Conservation (phyloP, 805 yeast species). For the Nakazawaea wickerhamii region DNA sequence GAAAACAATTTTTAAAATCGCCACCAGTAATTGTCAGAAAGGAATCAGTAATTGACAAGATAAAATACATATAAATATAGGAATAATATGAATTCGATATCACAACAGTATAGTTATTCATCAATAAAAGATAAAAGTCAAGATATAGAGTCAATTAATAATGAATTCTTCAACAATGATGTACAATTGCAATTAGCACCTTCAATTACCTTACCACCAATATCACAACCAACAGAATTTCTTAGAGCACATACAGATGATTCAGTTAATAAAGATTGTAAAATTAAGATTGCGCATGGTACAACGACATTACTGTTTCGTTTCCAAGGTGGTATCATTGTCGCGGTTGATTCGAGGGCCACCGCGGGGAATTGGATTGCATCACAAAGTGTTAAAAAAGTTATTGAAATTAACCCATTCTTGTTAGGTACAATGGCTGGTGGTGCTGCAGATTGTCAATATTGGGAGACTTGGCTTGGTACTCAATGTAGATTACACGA, state of each 20-base stretch:
- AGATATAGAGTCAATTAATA: conserved; percentile 7
- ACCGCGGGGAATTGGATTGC: conserved; percentile 98
- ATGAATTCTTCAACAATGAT: conserved; percentile 14
- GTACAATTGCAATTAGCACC: conserved; percentile 43
- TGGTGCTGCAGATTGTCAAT: conserved; percentile 99
- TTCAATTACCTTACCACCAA: conserved; percentile 68
- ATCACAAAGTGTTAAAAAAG: conserved; percentile 95
- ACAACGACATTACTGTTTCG: conserved; percentile 97
- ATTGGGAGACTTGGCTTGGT: conserved; percentile 99
- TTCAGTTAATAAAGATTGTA: conserved; percentile 85
- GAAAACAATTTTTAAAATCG: conserved; percentile 1
- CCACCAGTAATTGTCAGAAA: neutral
- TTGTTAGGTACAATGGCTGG: conserved; percentile 98
- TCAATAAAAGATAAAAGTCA: conserved; percentile 10
- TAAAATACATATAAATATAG: too few relatives aligned
- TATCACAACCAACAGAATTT: conserved; percentile 85
- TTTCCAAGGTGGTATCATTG: conserved; percentile 91
- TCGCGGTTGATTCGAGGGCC: conserved; percentile 97
- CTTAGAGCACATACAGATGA: conserved; percentile 98
- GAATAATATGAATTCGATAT: conserved; percentile 22
- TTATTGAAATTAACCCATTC: conserved; percentile 92
- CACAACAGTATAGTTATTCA: conserved; percentile 23
- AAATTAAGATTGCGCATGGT: conserved; percentile 96
- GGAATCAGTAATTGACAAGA: neutral
- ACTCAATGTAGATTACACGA: conserved; percentile 94